These are phyloP conservation scores for Aspergillus ochraceoroseus DNA, from an alignment of 2,329 filamentous ascomycete species.

Conservation along the genomic window DNA sequence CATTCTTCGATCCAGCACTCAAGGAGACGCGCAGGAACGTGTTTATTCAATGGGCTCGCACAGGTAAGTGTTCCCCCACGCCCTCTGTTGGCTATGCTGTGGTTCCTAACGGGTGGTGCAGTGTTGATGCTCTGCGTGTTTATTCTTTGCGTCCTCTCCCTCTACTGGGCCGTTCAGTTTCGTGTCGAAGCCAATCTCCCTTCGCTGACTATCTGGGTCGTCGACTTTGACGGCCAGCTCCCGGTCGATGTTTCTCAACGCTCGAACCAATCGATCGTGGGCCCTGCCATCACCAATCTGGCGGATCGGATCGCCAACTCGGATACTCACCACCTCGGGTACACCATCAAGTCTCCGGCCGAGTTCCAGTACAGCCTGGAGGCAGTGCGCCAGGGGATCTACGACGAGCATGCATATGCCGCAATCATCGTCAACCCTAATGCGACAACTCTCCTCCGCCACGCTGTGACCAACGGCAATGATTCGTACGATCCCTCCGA, in stretches of 20 bases:
- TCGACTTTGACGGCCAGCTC: conserved; percentile 58
- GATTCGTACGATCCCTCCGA: conserved; percentile 57
- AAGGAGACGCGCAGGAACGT: conserved; percentile 21
- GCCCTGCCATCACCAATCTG: conserved; percentile 49
- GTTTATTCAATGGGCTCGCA: conserved; percentile 25
- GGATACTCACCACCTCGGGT: conserved; percentile 47
- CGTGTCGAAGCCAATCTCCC: conserved; percentile 48
- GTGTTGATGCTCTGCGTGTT: conserved; percentile 50
- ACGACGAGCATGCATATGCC: conserved; percentile 56
- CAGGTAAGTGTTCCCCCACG: conserved; percentile 15
- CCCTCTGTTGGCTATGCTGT: neutral
- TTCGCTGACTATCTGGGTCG: conserved; percentile 53
- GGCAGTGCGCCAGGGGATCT: conserved; percentile 55
- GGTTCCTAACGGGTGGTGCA: conserved; percentile 5
- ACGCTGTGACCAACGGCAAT: conserved; percentile 53
- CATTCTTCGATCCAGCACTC: conserved; percentile 29
- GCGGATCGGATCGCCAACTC: conserved; percentile 44
- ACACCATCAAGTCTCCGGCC: conserved; percentile 45
- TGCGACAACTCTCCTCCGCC: conserved; percentile 54
- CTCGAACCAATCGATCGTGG: conserved; percentile 48
- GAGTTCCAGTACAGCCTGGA: conserved; percentile 55
- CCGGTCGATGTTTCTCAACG: conserved; percentile 50
- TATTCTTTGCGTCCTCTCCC: conserved; percentile 53
- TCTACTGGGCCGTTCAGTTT: conserved; percentile 59
- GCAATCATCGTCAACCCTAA: conserved; percentile 61